Evolutionary conservation across 306 rosid species (phyloP), one percentile per base, ranked within the genome.

Genomic region (Herpetospermum pedunculosum): DNA sequence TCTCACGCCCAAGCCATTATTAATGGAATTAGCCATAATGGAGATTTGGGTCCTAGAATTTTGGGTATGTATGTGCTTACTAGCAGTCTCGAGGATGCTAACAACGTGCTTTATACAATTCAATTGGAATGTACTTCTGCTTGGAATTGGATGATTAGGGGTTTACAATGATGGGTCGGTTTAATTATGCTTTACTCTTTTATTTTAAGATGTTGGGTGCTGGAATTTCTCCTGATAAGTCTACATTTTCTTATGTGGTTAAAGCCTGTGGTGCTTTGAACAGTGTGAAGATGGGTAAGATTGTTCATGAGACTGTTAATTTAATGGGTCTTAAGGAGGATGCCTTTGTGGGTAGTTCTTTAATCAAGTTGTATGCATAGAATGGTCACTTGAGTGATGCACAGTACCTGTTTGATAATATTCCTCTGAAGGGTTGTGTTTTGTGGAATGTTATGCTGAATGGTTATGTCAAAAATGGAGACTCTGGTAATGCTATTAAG

Each of bases 101-200:
- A 84, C 46, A 85, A 77, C 78, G n/a, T 85, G 78, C 88, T 92
- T 83, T 86, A 78, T 76, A 69, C 74, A 67, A 86, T 89, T 53
- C 81, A 85, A 13, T 80, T 85, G 59, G 75, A 83, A 50, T 80
- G 55, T 62, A 29, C 87, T 74, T 88, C 81, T 57, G 84, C 94
- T 34, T 92, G 97, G 97, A 92, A 88, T 82, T 89, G 89, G 92
- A 86, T 89, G 85, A 89, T 92, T 74, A 89, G 92, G 75, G 85
- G 67, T 86, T 85, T 80, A 58, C 84, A 41, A 76, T 78, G 82
- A 59, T 79, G 87, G 89, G 92, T 29, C 71, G 77, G 85, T 87
- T 80, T 78, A 78, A 88, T 60, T 76, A 80, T 78, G 83, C 92
- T 41, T 44, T 92, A 73, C 74, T 87, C 57, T 88, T 92, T 78